phyloP scores from a whole-genome alignment of 768 basidiomycete species.

The Leccinum aurantiacum region DNA sequence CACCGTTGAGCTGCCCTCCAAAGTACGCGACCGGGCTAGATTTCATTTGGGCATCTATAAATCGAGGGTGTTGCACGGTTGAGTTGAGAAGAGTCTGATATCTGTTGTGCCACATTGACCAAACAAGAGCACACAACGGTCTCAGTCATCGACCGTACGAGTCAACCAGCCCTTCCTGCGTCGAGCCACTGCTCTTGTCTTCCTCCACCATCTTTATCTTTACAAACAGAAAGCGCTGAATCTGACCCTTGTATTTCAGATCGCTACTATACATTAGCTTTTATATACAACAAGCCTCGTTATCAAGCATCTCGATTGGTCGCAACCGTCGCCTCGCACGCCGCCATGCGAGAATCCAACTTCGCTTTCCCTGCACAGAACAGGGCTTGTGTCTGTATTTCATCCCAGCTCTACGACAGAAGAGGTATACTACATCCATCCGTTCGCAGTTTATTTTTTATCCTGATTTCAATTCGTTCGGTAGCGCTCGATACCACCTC shows the following conservation, averaged over 20 bases:
- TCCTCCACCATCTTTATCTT: constrained; percentile 8
- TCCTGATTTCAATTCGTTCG: constrained; percentile 7
- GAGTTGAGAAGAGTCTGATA: no score
- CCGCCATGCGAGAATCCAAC: constrained; percentile 87
- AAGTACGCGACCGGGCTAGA: no score
- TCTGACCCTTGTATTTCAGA: not conserved
- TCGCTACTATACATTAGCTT: not conserved
- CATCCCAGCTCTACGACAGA: constrained; percentile 91
- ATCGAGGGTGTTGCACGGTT: no score
- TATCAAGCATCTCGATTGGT: constrained; percentile 22
- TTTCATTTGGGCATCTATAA: no score
- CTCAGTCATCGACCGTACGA: constrained; percentile 32
- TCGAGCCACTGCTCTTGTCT: constrained; percentile 17
- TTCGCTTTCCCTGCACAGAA: constrained; percentile 94
- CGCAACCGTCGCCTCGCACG: constrained; percentile 19
- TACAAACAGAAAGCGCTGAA: not conserved
- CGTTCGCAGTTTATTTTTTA: constrained; percentile 1
- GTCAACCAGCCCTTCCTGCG: constrained; percentile 28
- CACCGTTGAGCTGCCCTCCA: no score
- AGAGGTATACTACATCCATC: constrained; percentile 58
- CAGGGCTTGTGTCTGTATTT: constrained; percentile 92
- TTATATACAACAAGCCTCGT: constrained; percentile 3
- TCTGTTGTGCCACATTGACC: constrained; percentile 26
- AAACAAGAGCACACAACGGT: constrained; percentile 31
- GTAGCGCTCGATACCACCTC: constrained; percentile 55